Conservation (phyloP, 805 yeast genomes). For the Zygosaccharomyces rouxii region DNA sequence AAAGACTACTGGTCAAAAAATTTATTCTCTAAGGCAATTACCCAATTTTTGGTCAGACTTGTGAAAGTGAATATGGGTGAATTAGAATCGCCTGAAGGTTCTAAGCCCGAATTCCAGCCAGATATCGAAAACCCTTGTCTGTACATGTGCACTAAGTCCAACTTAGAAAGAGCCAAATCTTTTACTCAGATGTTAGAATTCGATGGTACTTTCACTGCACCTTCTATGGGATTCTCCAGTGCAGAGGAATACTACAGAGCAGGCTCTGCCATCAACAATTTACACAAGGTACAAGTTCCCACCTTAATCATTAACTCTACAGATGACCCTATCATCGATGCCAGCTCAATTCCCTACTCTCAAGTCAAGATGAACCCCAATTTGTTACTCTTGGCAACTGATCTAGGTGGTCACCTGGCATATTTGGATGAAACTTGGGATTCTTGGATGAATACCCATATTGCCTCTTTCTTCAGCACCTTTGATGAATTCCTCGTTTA, state of each 20-base stretch:
- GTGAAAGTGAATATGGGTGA: slow-evolving; percentile 43
- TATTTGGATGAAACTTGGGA: slow-evolving; percentile 42
- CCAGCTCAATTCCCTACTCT: slow-evolving; percentile 45
- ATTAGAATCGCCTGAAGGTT: slow-evolving; percentile 28
- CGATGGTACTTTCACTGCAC: slow-evolving; percentile 59
- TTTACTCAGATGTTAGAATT: slow-evolving; percentile 48
- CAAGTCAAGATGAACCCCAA: slow-evolving; percentile 56
- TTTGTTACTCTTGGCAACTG: slow-evolving; percentile 51
- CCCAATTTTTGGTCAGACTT: slow-evolving; percentile 40
- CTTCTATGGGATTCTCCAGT: slow-evolving; percentile 56
- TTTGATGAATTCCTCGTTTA: slow-evolving; percentile 35
- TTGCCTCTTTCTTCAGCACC: slow-evolving; percentile 39
- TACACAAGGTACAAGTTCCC: slow-evolving; percentile 57
- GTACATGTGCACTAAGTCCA: slow-evolving; percentile 33
- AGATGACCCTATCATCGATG: slow-evolving; percentile 62
- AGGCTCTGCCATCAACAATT: slow-evolving; percentile 56
- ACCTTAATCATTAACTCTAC: slow-evolving; percentile 52
- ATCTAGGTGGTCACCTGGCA: slow-evolving; percentile 70
- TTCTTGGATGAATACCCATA: slow-evolving; percentile 46
- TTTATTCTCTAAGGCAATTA: slow-evolving; percentile 42
- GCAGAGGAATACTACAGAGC: slow-evolving; percentile 61
- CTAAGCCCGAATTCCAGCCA: slow-evolving; percentile 18
- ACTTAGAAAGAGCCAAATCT: slow-evolving; percentile 35
- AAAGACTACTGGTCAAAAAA: slow-evolving; percentile 38
- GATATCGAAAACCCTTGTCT: slow-evolving; percentile 21